A percentile compares a stretch with the other conserved stretches of the same genome.
These are phyloP conservation scores for Alternaria incomplexa DNA, from an alignment of 2,329 filamentous ascomycete species.

Conservation along the genomic window DNA sequence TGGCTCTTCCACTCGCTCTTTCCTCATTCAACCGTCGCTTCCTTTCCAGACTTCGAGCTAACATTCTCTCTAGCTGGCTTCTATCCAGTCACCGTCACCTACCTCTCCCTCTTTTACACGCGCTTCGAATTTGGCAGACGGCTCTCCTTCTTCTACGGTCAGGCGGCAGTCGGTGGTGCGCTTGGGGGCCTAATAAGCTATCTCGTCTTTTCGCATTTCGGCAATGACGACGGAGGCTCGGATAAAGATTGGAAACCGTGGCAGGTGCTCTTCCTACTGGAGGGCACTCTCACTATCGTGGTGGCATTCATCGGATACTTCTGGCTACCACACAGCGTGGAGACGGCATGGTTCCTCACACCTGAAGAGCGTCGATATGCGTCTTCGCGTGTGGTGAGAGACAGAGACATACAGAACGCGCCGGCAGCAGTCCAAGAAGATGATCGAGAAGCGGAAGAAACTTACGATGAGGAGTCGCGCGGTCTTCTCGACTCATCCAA, in stretches of 20 bases:
- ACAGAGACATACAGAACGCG: slow-evolving; percentile 41
- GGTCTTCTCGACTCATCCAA: slow-evolving; percentile 33
- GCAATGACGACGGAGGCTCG: slow-evolving; percentile 20
- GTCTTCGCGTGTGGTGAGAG: slow-evolving; percentile 52
- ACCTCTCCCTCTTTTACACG: slow-evolving; percentile 65
- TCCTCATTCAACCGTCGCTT: not conserved
- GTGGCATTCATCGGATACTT: slow-evolving; percentile 57
- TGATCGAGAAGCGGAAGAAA: slow-evolving; percentile 20
- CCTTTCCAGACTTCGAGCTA: slow-evolving; percentile 14
- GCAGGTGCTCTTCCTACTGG: slow-evolving; percentile 59
- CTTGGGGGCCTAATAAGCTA: slow-evolving; percentile 63
- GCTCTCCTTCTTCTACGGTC: slow-evolving; percentile 63
- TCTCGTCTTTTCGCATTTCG: slow-evolving; percentile 55
- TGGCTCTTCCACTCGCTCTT: not conserved
- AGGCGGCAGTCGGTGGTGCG: slow-evolving; percentile 62
- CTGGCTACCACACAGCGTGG: slow-evolving; percentile 57
- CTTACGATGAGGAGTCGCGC: slow-evolving; percentile 41
- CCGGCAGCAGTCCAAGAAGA: slow-evolving; percentile 12
- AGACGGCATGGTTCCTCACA: slow-evolving; percentile 61
- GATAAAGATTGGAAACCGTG: slow-evolving; percentile 53
- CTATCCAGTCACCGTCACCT: slow-evolving; percentile 65
- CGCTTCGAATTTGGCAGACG: slow-evolving; percentile 63
- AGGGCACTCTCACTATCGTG: slow-evolving; percentile 55
- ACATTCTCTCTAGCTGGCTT: slow-evolving; percentile 56
- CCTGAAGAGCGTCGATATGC: slow-evolving; percentile 55